phyloP scores from a whole-genome alignment of 2,329 filamentous ascomycete species.

The Colletotrichum noveboracense region DNA sequence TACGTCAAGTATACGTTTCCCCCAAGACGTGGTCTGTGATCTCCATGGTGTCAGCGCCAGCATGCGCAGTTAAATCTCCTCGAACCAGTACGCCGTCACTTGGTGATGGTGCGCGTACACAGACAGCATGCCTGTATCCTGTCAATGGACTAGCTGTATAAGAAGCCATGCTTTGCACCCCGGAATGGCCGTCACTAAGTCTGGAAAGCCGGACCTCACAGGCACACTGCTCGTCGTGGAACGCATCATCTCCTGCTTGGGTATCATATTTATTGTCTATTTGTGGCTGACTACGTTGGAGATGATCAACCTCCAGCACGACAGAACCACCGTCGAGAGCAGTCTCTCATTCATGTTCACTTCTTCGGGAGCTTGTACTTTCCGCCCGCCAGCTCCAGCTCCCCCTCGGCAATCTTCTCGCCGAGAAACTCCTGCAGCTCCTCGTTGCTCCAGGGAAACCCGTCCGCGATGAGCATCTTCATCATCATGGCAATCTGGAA shows the following conservation, averaged over 20 bases:
- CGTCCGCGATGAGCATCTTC: constrained; percentile 86
- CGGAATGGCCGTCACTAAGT: background rate
- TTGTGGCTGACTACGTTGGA: background rate
- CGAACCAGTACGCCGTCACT: background rate
- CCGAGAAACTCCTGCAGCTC: constrained; percentile 82
- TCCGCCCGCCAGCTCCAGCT: constrained; percentile 72
- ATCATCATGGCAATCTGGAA: constrained; percentile 91
- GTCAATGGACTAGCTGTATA: background rate
- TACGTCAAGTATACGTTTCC: background rate
- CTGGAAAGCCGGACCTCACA: background rate
- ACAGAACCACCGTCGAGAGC: background rate
- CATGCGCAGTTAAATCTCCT: background rate
- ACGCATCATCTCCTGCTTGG: background rate
- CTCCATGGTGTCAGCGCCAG: background rate
- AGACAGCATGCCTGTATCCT: background rate
- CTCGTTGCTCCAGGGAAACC: constrained; percentile 88
- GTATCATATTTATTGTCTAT: background rate
- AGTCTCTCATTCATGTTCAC: constrained; percentile 30
- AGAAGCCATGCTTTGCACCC: background rate
- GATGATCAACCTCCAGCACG: background rate
- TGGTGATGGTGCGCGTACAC: background rate
- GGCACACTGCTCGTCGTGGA: background rate
- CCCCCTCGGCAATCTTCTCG: constrained; percentile 76
- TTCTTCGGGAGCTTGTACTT: constrained; percentile 73
- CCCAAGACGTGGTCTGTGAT: background rate